phyloP scores from a whole-genome alignment of 306 rosid genomes.

The Ochetophila trinervis region DNA sequence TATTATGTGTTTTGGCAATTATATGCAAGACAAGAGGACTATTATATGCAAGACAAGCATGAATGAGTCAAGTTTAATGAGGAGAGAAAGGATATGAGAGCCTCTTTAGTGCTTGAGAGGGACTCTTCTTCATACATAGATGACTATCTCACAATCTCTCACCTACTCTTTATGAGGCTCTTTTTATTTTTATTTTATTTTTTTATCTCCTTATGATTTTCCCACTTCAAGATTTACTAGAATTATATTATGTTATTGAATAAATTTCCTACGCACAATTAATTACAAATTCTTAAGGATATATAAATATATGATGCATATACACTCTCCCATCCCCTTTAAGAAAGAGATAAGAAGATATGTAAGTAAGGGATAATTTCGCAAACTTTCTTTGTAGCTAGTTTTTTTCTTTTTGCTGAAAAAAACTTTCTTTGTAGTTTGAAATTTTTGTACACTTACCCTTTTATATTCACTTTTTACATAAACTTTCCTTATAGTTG shows the following conservation, averaged over 20 bases:
- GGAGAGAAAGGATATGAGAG: conserved; percentile 6
- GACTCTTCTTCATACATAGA: conserved; percentile 32
- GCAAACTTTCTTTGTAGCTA: too few species aligned
- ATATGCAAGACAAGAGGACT: conserved; percentile 12
- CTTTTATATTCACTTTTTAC: too few species aligned
- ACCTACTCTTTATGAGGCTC: conserved; percentile 20
- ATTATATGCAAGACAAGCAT: conserved; percentile 9
- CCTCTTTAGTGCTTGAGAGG: conserved; percentile 32
- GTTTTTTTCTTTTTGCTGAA: too few species aligned
- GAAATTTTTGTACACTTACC: too few species aligned
- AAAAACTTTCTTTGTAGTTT: too few species aligned
- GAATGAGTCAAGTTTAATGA: neutral
- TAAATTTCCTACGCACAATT: too few species aligned
- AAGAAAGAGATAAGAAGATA: too few species aligned
- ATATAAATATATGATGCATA: too few species aligned
- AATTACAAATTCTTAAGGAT: too few species aligned
- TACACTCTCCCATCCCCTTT: too few species aligned
- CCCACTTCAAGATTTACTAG: conserved; percentile 11
- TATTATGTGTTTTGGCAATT: neutral
- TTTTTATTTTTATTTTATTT: neutral
- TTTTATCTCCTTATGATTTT: neutral
- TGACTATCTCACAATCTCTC: conserved; percentile 27
- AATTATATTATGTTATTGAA: neutral
- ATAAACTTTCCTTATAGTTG: too few species aligned
- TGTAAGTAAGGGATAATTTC: too few species aligned